Evolutionary conservation across 1,139 yeast species (phyloP), one percentile per base, ranked within the genome.

Genomic region (Zhuliangozyma blackwelliae): DNA sequence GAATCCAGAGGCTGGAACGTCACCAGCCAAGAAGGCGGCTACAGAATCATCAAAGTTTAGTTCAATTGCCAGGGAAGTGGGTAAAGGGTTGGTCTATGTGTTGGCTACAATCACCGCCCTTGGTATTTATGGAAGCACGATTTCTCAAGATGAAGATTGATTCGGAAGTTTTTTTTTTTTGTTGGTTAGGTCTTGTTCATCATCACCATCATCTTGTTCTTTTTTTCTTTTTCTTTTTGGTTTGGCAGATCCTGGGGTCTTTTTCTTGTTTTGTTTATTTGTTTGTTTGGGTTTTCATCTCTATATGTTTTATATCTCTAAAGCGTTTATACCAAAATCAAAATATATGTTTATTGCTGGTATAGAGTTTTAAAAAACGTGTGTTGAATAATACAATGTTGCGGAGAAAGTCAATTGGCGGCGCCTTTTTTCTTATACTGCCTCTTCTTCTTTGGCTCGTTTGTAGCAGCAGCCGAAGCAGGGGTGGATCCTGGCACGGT

Each of bases 101-200:
- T 41, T 52, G 12, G 63, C 63, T 3, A 66, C 75, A 1, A 48
- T 69, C 29, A 44, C 63, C 11, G 72, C 70, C 2, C 58, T 70
- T 41, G 73, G 70, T 7, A 46, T 57, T 10, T 69, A 68, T 47
- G 73, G 74, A 5, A 43, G 50, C 27, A 41, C 47, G n/a, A 34
- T 51, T 25, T 39, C 39, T 10, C 25, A 30, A 20, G 36, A 28
- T 7, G 37, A 39, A 27, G 32, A 33, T 13, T 37, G 26, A 26
- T 13, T 12, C n/a, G n/a, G n/a, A n/a, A n/a, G n/a, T n/a, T 22
- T 13, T 11, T 10, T 5, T 25, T 9, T 30, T 30, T 9, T n/a
- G n/a, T n/a, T n/a, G n/a, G n/a, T n/a, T n/a, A n/a, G n/a, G n/a
- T n/a, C n/a, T n/a, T n/a, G n/a, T n/a, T n/a, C n/a, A n/a, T n/a